These are phyloP conservation scores for Isabelozyma gotoi DNA, from an alignment of 805 yeast species.

Conservation along the genomic window DNA sequence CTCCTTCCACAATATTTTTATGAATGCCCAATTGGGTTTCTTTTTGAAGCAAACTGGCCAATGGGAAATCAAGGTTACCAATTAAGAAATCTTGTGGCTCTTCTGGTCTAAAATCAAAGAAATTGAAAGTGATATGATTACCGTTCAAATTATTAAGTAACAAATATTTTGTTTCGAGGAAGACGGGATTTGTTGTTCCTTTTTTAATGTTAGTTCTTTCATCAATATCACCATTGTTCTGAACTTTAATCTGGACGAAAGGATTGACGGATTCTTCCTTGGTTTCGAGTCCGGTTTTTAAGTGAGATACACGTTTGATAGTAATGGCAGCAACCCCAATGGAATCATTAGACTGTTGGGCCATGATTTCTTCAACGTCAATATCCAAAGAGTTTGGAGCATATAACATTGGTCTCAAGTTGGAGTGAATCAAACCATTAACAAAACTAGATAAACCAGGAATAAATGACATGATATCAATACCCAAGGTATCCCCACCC, in stretches of 20 bases:
- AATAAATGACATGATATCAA: conserved; percentile 79
- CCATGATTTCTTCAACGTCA: conserved; percentile 70
- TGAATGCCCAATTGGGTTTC: conserved; percentile 43
- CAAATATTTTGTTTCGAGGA: conserved; percentile 64
- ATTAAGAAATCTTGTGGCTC: conserved; percentile 53
- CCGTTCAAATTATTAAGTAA: conserved; percentile 58
- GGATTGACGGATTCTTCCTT: conserved; percentile 51
- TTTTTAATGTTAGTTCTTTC: conserved; percentile 62
- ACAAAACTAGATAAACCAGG: conserved; percentile 79
- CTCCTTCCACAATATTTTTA: conserved; percentile 47
- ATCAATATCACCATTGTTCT: conserved; percentile 39
- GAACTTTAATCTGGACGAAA: conserved; percentile 44
- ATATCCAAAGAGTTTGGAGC: conserved; percentile 80
- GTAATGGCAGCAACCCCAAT: conserved; percentile 69
- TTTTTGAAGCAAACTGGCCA: conserved; percentile 60
- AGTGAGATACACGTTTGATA: conserved; percentile 50
- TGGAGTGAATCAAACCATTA: conserved; percentile 65
- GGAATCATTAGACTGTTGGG: conserved; percentile 63
- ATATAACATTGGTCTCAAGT: conserved; percentile 72
- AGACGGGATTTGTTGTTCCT: conserved; percentile 55
- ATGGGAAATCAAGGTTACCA: conserved; percentile 50
- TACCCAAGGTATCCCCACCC: conserved; percentile 85
- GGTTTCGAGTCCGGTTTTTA: conserved; percentile 42
- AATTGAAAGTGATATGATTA: conserved; percentile 50
- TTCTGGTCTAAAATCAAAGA: conserved; percentile 53